phyloP scores from a whole-genome alignment of 1,139 yeast genomes.

The Chernovozyma aurita region DNA sequence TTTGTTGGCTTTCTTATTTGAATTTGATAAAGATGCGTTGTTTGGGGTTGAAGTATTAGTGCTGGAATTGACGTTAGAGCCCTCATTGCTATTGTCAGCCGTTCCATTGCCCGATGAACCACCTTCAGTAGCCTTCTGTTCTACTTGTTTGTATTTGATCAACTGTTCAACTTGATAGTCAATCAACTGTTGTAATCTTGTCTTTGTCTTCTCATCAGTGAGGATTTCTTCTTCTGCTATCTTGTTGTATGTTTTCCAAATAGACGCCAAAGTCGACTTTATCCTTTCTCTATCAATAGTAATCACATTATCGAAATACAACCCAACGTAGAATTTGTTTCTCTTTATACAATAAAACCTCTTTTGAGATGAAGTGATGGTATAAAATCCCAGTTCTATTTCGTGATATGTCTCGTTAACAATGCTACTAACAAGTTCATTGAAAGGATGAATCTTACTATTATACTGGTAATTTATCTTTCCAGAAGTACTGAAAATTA shows the following conservation, averaged over 20 bases:
- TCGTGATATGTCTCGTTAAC: constrained; percentile 34
- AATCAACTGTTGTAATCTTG: constrained; percentile 30
- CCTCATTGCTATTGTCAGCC: constrained; percentile 3
- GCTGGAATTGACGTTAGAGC: background rate
- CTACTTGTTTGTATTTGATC: constrained; percentile 26
- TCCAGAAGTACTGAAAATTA: constrained; percentile 37
- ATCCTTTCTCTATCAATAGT: constrained; percentile 40
- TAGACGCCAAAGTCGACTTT: constrained; percentile 28
- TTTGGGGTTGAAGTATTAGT: constrained; percentile 4
- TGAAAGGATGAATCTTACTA: constrained; percentile 36
- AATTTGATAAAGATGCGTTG: constrained; percentile 15
- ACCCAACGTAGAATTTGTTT: constrained; percentile 30
- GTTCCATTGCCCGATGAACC: constrained; percentile 4
- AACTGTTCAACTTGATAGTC: constrained; percentile 38
- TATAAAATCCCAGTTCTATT: constrained; percentile 32
- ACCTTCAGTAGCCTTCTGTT: constrained; percentile 3
- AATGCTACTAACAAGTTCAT: constrained; percentile 34
- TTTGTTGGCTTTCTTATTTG: constrained; percentile 10
- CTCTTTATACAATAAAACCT: constrained; percentile 32
- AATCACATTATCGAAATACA: constrained; percentile 39
- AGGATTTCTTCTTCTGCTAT: constrained; percentile 23
- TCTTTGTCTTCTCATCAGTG: constrained; percentile 12
- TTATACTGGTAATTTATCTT: constrained; percentile 34
- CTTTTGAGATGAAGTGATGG: constrained; percentile 29
- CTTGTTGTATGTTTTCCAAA: constrained; percentile 31